Evolutionary conservation across 257 asterid species (phyloP).

Genomic region (Nicotiana tomentosiformis): DNA sequence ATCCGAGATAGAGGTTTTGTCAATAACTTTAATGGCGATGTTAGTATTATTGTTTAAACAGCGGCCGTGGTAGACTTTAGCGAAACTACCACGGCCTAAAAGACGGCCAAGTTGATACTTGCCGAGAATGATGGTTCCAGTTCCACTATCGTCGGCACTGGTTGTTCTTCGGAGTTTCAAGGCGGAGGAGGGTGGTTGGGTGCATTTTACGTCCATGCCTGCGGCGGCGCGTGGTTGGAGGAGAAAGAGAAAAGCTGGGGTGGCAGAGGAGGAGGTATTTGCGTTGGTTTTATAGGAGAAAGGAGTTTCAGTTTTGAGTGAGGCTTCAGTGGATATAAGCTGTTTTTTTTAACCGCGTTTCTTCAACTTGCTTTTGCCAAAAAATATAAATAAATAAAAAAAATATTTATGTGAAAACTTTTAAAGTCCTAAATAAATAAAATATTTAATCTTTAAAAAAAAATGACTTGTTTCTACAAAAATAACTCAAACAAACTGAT

Average conservation of each 20-base stretch:
- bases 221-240: constrained; percentile 4
- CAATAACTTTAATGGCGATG: constrained; percentile 71
- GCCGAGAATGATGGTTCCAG: constrained; percentile 57
- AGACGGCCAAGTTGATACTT: constrained; percentile 63
- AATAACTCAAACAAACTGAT: too few species aligned
- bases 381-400: too few species aligned
- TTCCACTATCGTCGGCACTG: constrained; percentile 27
- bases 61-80: constrained; percentile 67
- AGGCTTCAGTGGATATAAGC: neutral
- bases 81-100: constrained; percentile 95
- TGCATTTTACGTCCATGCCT: constrained; percentile 30
- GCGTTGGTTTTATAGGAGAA: neutral
- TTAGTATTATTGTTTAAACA: constrained; percentile 16
- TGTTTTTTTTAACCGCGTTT: neutral
- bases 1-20: constrained; percentile 36
- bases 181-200: constrained; percentile 22
- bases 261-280: neutral
- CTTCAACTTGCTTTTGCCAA: neutral
- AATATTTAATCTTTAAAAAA: too few species aligned
- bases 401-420: too few species aligned
- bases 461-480: too few species aligned
- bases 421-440: too few species aligned
- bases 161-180: constrained; percentile 31
- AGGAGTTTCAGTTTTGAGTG: neutral
- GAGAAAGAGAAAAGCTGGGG: neutral